These are phyloP conservation scores for Cystobasidium onofrii DNA, from an alignment of 768 basidiomycete genomes.

Conservation along the genomic window DNA sequence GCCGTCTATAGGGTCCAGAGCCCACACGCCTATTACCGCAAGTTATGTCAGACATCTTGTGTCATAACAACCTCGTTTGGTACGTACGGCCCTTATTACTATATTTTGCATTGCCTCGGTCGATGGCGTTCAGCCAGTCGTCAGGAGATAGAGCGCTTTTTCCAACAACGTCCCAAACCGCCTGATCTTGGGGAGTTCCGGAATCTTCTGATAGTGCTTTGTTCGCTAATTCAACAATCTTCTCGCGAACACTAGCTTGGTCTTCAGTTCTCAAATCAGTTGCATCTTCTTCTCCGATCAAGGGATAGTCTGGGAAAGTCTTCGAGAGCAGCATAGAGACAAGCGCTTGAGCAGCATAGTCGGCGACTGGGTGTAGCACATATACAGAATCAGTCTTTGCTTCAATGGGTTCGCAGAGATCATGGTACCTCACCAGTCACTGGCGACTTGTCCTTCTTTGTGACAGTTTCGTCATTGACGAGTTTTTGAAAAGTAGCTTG, in stretches of 20 bases:
- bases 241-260: constrained; percentile 52
- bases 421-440: constrained; percentile 74
- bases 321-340: constrained; percentile 68
- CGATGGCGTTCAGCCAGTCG: constrained; percentile 64
- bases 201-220: constrained; percentile 47
- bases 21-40: constrained; percentile 62
- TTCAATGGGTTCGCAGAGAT: background rate
- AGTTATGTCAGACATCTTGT: background rate
- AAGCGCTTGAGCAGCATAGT: constrained; percentile 87
- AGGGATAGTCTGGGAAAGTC: constrained; percentile 74
- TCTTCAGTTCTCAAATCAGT: constrained; percentile 57
- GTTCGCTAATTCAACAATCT: constrained; percentile 74
- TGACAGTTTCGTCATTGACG: constrained; percentile 67
- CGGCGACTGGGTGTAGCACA: too few relatives aligned
- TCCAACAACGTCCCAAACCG: constrained; percentile 62
- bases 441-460: constrained; percentile 84
- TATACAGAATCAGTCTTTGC: too few relatives aligned
- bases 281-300: constrained; percentile 93
- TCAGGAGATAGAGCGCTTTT: constrained; percentile 43
- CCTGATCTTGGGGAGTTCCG: constrained; percentile 52
- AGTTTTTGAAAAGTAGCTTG: constrained; percentile 76
- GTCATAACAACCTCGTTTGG: background rate
- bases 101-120: constrained; percentile 67
- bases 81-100: constrained; percentile 64
- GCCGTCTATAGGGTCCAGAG: constrained; percentile 81